phyloP scores from a whole-genome alignment of 768 basidiomycete species.

The Podaxis sp. region DNA sequence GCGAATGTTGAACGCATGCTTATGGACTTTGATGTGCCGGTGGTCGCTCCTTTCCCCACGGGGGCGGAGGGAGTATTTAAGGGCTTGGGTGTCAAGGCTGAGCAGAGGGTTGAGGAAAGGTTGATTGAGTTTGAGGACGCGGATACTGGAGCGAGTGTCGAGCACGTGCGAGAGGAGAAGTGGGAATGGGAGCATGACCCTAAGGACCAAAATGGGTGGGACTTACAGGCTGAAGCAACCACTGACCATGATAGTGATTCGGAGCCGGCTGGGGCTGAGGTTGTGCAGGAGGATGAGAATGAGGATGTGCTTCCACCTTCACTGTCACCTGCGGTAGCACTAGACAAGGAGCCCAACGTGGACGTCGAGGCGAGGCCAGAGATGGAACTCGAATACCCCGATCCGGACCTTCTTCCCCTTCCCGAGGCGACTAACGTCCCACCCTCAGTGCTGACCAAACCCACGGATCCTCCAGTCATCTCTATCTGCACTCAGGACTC shows the following conservation, averaged over 20 bases:
- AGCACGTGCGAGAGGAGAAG: neutral
- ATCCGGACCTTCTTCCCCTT: constrained; percentile 45
- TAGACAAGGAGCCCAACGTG: neutral
- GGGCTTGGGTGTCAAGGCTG: neutral
- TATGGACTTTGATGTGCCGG: neutral
- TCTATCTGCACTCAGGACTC: constrained; percentile 11
- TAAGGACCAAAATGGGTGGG: constrained; percentile 1
- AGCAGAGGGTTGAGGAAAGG: neutral
- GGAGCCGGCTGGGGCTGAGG: neutral
- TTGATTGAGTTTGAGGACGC: constrained; percentile 1
- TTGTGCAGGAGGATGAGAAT: neutral
- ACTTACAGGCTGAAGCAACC: neutral
- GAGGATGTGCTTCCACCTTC: neutral
- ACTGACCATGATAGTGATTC: neutral
- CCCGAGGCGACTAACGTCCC: constrained; percentile 24
- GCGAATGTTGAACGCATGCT: neutral
- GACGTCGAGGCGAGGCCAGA: neutral
- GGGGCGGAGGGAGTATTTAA: neutral
- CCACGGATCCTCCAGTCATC: constrained; percentile 15
- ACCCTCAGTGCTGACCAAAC: constrained; percentile 19
- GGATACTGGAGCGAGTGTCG: neutral
- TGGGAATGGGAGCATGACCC: constrained; percentile 14
- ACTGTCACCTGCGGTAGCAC: neutral
- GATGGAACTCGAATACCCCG: constrained; percentile 26
- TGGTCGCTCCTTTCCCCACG: neutral